phyloP scores from a whole-genome alignment of 2,329 filamentous ascomycete species.

The Cercospora berteroae region DNA sequence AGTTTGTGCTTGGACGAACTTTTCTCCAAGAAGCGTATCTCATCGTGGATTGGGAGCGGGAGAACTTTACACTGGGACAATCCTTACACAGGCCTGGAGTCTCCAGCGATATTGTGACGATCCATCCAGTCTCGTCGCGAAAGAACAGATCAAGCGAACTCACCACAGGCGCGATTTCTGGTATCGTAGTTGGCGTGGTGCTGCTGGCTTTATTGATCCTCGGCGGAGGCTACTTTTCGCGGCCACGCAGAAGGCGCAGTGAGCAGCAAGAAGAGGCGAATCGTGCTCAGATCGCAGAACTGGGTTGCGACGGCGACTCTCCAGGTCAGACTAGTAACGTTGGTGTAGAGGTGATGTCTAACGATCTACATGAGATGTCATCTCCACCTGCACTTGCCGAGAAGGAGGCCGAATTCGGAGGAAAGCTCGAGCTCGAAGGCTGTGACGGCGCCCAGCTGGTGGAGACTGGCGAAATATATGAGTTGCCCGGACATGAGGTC shows the following conservation, averaged over 20 bases:
- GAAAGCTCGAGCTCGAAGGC: neutral
- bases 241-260: neutral
- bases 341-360: neutral
- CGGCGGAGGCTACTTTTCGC: neutral
- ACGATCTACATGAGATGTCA: neutral
- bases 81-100: constrained; percentile 12
- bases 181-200: neutral
- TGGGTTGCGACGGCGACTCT: neutral
- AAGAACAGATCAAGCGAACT: neutral
- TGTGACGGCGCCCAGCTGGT: neutral
- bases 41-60: constrained; percentile 21
- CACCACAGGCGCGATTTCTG: neutral
- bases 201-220: neutral
- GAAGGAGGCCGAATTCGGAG: neutral
- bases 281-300: neutral
- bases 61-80: constrained; percentile 19
- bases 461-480: neutral
- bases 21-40: constrained; percentile 36
- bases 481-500: neutral
- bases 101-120: constrained; percentile 8
- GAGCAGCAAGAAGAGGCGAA: neutral
- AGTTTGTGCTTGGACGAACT: constrained; percentile 32
- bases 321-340: neutral
- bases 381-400: neutral
- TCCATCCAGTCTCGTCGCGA: neutral